phyloP scores from a whole-genome alignment of 768 basidiomycete species.

The Chalciporus piperatus region DNA sequence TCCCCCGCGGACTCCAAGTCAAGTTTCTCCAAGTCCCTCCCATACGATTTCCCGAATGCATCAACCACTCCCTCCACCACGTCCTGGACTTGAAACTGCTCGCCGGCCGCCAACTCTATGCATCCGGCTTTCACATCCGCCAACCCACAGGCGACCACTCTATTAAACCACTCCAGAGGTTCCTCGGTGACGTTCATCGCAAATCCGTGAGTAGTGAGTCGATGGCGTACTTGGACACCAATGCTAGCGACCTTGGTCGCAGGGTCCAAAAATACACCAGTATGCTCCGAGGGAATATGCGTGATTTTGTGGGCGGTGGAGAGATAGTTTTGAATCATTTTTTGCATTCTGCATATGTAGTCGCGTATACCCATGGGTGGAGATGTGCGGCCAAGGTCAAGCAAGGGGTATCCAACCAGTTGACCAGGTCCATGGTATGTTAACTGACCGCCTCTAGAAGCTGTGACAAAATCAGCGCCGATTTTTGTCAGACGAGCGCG shows the following conservation, averaged over 20 bases:
- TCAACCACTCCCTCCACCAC: constrained; percentile 52
- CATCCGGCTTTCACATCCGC: constrained; percentile 77
- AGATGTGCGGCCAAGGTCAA: constrained; percentile 80
- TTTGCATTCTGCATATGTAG: constrained; percentile 85
- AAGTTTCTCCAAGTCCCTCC: constrained; percentile 47
- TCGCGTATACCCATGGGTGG: constrained; percentile 71
- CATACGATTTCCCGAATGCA: constrained; percentile 47
- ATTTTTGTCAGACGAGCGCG: constrained; percentile 60
- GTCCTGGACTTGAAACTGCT: constrained; percentile 40
- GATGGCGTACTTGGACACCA: constrained; percentile 93
- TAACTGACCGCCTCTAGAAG: constrained; percentile 86
- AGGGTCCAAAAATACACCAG: constrained; percentile 85
- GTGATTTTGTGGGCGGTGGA: constrained; percentile 55
- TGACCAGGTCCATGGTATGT: constrained; percentile 99
- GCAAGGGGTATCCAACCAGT: constrained; percentile 90
- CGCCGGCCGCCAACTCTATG: constrained; percentile 47
- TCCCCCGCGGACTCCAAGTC: constrained; percentile 43
- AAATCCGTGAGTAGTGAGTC: constrained; percentile 94
- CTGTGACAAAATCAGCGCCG: constrained; percentile 85
- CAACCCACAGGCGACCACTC: constrained; percentile 89
- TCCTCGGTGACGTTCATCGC: constrained; percentile 85
- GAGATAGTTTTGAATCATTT: constrained; percentile 62
- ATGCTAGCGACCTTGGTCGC: constrained; percentile 90
- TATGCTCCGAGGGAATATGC: constrained; percentile 68
- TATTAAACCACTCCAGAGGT: constrained; percentile 81